Evolutionary conservation across 108 stramenopile genomes (phyloP).

Genomic region (Nitzschia putrida): DNA sequence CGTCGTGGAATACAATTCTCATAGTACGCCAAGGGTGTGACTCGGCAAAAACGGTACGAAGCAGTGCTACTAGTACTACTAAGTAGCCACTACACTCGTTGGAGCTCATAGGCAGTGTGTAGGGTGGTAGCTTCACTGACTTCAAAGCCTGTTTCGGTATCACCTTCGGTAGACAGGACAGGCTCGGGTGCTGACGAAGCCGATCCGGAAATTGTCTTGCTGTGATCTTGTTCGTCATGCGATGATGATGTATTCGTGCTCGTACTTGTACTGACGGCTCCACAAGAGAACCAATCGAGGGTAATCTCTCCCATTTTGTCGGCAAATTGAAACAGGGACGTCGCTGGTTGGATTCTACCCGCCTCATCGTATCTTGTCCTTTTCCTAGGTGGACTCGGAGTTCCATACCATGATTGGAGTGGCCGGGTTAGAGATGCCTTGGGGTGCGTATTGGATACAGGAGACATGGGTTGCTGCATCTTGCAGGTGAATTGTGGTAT

Average conservation of each 20-base stretch:
- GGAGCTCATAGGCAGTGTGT: conserved; percentile 1
- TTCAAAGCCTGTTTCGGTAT: conserved; percentile 1
- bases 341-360: not conserved
- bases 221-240: no score
- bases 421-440: not conserved
- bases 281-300: conserved; percentile 8
- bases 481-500: not conserved
- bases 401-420: not conserved
- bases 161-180: not conserved
- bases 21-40: no score
- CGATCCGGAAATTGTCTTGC: not conserved
- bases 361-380: not conserved
- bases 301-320: conserved; percentile 7
- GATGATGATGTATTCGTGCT: no score
- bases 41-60: no score
- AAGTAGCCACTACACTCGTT: conserved; percentile 8
- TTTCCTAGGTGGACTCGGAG: not conserved
- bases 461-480: not conserved
- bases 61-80: no score
- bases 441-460: not conserved
- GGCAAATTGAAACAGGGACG: not conserved
- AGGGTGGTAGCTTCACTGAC: not conserved
- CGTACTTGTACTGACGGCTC: not conserved
- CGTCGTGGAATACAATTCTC: no score
- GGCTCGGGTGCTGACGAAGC: not conserved